Base-by-base conservation (phyloP, 2,329 filamentous ascomycete genomes). In the Xylariaceae sp. region DNA sequence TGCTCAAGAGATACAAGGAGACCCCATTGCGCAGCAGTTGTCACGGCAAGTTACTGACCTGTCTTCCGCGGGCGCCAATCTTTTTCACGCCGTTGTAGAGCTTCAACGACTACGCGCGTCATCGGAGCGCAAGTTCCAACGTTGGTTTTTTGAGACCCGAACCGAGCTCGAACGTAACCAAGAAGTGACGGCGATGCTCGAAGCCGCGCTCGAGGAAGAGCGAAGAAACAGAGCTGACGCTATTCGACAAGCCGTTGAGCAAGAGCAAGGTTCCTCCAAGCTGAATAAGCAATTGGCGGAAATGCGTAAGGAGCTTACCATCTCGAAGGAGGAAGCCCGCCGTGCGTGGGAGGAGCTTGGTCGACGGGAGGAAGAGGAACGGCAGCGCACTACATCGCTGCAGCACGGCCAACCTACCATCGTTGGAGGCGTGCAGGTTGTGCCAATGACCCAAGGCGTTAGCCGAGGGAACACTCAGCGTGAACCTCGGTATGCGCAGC, bases 271-370 rank as follows among this genome's bases (percentile, higher is more conserved):
- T 52, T 90, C 87, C 65, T 77, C 79, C 33, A 87, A 86, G 68
- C 84, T 87, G 0, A 88, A 96, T 65, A 91, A 91, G 69, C 82
- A 92, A 65, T 83, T 96, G n/a, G 81, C 83, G 14, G 95, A 98
- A 74, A 92, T 96, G 89, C 89, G 90, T 67, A 91, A 95, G 62
- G 95, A 99, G 75, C 81, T 98, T 34, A 85, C 90, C 67, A 99
- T 99, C 60, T 96, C 93, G 34, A 97, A 96, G 71, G 94, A 97
- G 66, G 95, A 99, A 75, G 94, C 95, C 7, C 87, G 94, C 31
- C 86, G 95, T 55, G 95, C 95, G 1, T 99, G 95, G 95, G 95
- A 99, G 76, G 95, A 98, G 74, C 85, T 99, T 1, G 95, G 95
- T 21, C 85, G 94, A 48, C 87, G 92, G 48, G 95, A 98, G 74